Percentiles rank a stretch among this genome's conserved stretches.
These are phyloP conservation scores for Metschnikowia bowlesiae DNA, from an alignment of 805 yeast genomes.

Conservation along the genomic window DNA sequence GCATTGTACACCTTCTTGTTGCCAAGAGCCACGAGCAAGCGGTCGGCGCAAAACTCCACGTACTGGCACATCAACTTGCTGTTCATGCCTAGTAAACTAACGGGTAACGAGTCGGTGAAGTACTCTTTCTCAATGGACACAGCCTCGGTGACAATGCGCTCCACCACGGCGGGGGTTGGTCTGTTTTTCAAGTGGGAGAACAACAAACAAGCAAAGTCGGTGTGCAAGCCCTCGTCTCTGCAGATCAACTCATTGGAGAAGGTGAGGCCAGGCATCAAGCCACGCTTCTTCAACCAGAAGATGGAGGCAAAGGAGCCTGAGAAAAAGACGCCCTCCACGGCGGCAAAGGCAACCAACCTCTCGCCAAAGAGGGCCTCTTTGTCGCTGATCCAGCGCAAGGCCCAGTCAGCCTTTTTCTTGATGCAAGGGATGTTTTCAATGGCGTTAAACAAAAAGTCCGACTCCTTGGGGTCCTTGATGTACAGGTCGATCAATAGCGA, in stretches of 20 bases:
- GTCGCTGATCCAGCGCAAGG: conserved; percentile 93
- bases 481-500: conserved; percentile 91
- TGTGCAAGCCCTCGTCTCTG: conserved; percentile 98
- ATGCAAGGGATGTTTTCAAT: conserved; percentile 95
- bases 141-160: conserved; percentile 88
- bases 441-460: conserved; percentile 88
- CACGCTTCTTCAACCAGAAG: conserved; percentile 98
- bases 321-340: conserved; percentile 98
- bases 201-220: conserved; percentile 95
- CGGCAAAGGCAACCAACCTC: conserved; percentile 96
- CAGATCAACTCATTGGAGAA: conserved; percentile 96
- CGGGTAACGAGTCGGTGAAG: conserved; percentile 79
- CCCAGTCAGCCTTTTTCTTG: conserved; percentile 98
- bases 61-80: conserved; percentile 91
- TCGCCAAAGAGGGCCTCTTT: conserved; percentile 86
- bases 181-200: conserved; percentile 90
- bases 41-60: conserved; percentile 96
- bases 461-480: conserved; percentile 93
- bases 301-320: conserved; percentile 98
- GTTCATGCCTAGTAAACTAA: conserved; percentile 92
- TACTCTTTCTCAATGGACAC: conserved; percentile 80
- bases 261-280: conserved; percentile 97
- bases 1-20: conserved; percentile 83
- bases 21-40: conserved; percentile 87
- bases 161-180: conserved; percentile 75